Base-by-base conservation (phyloP, 2,329 filamentous ascomycete genomes). In the Trichoderma sp. region DNA sequence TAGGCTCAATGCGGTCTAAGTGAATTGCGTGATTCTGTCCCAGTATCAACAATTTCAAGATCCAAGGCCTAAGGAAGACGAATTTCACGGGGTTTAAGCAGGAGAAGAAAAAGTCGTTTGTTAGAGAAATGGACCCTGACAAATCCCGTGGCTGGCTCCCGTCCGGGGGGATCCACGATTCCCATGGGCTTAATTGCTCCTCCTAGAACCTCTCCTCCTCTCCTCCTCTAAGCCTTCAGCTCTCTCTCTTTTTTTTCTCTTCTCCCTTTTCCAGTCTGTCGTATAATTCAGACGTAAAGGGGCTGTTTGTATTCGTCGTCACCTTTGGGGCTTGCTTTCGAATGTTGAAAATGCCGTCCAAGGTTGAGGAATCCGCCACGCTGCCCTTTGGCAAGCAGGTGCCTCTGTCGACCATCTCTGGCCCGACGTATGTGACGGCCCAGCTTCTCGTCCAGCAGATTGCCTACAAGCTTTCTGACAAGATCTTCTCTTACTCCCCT, bases 361-460 rank as follows among this genome's bases (percentile, higher is more conserved):
- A 56, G 26, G 64, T 51, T 30, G 58, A 69, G 43, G 61, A 67
- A 55, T 86, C 86, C 34, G 84, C 86, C 52, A 85, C 80, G 69
- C 80, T 89, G 26, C 86, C 87, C 21, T 88, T 89, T 64, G 87
- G 86, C 71, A 84, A 87, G 78, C 79, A 80, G 64, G 83, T 89
- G 55, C 71, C 85, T 28, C 79, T 89, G 69, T 79, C 84, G 39
- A 83, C 86, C 75, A 92, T 98, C 79, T 90, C 87, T 70, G 96
- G 95, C 18, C 92, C 95, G 73, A 96, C 92, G 68, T 99, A 99
- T 81, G 87, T 95, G 71, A 98, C 95, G 51, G 92, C 94, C 34
- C 96, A 99, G 82, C 89, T 93, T 26, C 88, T 99, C 68, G 91
- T 98, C 72, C 96, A 99, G 83, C 96, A 99, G 82, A 91, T 98